Evolutionary conservation across 441 rosid genomes (phyloP).

Genomic region (Pelargonium fulgidum): DNA sequence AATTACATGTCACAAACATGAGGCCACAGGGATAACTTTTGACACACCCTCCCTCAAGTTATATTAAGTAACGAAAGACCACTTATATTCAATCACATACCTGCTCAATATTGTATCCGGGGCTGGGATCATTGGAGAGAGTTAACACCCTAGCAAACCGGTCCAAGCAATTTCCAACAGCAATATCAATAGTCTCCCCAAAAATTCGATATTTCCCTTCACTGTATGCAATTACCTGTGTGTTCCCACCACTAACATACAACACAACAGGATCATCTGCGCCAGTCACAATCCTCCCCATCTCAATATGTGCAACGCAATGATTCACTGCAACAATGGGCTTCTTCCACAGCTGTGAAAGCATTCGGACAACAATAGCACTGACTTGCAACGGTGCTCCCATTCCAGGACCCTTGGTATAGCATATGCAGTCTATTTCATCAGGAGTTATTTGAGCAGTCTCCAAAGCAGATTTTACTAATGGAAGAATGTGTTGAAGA

Average conservation of each 20-base stretch:
- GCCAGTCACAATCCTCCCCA: conserved; percentile 90
- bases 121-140: conserved; percentile 91
- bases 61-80: neutral
- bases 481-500: conserved; percentile 63
- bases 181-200: conserved; percentile 95
- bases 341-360: conserved; percentile 79
- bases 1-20: neutral
- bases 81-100: conserved; percentile 25
- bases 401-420: conserved; percentile 95
- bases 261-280: conserved; percentile 85
- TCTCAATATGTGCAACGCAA: conserved; percentile 93
- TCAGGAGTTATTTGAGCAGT: conserved; percentile 51
- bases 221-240: conserved; percentile 93
- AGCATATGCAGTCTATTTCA: conserved; percentile 81
- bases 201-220: conserved; percentile 80
- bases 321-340: conserved; percentile 82
- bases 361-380: conserved; percentile 62
- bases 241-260: conserved; percentile 95
- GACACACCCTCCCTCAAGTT: neutral
- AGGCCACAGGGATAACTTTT: neutral
- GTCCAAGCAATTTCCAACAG: conserved; percentile 94
- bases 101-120: conserved; percentile 97
- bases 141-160: conserved; percentile 83
- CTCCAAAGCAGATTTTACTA: conserved; percentile 59
- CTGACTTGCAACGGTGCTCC: conserved; percentile 88